Conservation (phyloP, 208 protist genomes). For the Crithidia brevicula region DNA sequence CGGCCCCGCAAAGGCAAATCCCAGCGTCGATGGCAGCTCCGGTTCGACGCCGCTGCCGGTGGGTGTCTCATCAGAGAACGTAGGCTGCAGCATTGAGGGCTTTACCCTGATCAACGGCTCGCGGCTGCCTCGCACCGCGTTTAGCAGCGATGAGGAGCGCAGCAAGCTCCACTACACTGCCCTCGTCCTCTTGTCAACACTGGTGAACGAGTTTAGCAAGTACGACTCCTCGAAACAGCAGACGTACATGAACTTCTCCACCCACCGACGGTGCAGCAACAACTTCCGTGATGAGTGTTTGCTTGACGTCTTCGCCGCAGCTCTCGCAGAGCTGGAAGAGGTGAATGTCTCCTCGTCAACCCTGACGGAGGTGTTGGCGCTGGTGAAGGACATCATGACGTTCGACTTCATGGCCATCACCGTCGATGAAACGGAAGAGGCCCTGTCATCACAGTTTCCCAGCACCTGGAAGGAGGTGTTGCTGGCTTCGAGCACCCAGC, state of each 20-base stretch:
- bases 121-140: slow-evolving; percentile 10
- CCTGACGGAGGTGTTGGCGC: slow-evolving; percentile 47
- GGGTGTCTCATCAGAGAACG: neutral
- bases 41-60: slow-evolving; percentile 10
- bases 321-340: slow-evolving; percentile 50
- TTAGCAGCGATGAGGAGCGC: slow-evolving; percentile 25
- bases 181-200: slow-evolving; percentile 57
- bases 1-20: neutral
- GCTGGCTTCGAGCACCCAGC: slow-evolving; percentile 46
- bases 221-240: slow-evolving; percentile 71
- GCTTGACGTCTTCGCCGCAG: slow-evolving; percentile 60
- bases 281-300: slow-evolving; percentile 79
- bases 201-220: slow-evolving; percentile 73
- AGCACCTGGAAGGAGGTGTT: slow-evolving; percentile 67
- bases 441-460: slow-evolving; percentile 74
- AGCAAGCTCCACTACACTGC: slow-evolving; percentile 34
- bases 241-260: slow-evolving; percentile 75
- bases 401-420: slow-evolving; percentile 90
- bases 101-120: slow-evolving; percentile 25
- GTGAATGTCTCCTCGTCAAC: slow-evolving; percentile 32
- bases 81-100: slow-evolving; percentile 4
- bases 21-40: slow-evolving; percentile 4
- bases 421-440: slow-evolving; percentile 85
- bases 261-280: slow-evolving; percentile 78
- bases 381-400: slow-evolving; percentile 64